Evolutionary conservation across 78 protist genomes (phyloP), one percentile per base, ranked within the genome.

Genomic region (slime mould (Dictyostelium discoideum)): DNA sequence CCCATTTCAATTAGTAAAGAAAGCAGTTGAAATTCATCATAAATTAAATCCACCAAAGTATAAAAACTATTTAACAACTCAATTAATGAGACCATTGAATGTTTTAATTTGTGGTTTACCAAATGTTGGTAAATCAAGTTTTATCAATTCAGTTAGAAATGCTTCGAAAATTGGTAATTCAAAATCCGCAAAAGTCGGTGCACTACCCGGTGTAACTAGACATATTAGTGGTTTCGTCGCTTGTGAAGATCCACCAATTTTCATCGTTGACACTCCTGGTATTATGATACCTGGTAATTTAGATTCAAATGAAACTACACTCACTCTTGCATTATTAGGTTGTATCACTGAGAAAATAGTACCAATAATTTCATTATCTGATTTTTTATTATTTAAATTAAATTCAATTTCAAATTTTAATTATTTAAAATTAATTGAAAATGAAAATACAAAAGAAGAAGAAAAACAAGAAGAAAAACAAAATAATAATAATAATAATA

Each of bases 201-300:
- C 92, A 26, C 29, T 86, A 5, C 96, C 96, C 1, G 96, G 96
- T 77, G 93, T 93, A 22, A 93, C 96, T 3, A 69, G 87, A 50
- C 24, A 93, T 24, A 80, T 93, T 39, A 63, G 60, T 85, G 96
- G 94, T 1, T 93, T 93, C 39, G 37, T 60, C 11, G 92, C 85
- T 8, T 93, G 69, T 11, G 96, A 93, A 6, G 69, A 80, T 65
- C 96, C 96, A n/a, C 84, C 92, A 3, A 92, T 78, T 8, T 93
- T 74, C 78, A 54, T 93, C 7, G 96, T 93, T 32, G 96, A 93
- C 24, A 86, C 96, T 3, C 96, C 96, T 18, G 96, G 96, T 76
- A 85, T 93, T 44, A 93, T 93, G 96, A 82, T 93, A 32, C 96
- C 96, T 0, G 95, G 95, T 50, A 74, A 69, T 42, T 11, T 83